A percentile compares a stretch with the other conserved stretches of the same genome.
These are phyloP conservation scores for Xylariaceae sp. DNA, from an alignment of 2,329 filamentous ascomycete genomes.

Conservation along the genomic window DNA sequence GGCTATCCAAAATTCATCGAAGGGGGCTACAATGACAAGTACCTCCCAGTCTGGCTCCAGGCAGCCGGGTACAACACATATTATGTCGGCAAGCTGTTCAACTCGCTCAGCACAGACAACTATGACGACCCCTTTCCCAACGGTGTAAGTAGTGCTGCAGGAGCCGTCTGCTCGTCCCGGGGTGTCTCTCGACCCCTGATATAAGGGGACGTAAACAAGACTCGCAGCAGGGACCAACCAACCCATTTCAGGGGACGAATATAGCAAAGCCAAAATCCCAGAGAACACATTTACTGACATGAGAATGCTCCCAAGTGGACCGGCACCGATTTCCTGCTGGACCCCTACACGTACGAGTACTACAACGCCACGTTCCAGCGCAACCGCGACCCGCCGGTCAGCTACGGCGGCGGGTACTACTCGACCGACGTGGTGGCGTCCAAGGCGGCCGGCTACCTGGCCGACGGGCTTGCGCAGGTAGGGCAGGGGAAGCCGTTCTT, in stretches of 20 bases:
- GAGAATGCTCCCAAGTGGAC: conserved; percentile 55
- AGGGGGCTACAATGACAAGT: conserved; percentile 58
- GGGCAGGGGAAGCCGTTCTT: conserved; percentile 63
- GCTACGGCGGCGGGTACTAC: conserved; percentile 47
- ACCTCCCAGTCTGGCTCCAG: conserved; percentile 63
- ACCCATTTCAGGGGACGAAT: no score
- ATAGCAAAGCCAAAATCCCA: no score
- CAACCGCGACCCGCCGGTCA: conserved; percentile 46
- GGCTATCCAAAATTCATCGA: conserved; percentile 60
- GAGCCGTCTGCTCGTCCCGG: no score
- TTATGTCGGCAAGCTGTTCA: conserved; percentile 67
- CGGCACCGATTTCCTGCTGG: conserved; percentile 42
- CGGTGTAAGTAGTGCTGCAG: no score
- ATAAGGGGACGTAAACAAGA: no score
- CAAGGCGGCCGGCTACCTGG: conserved; percentile 45
- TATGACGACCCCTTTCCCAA: conserved; percentile 49
- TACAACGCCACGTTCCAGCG: conserved; percentile 52
- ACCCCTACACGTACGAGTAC: conserved; percentile 57
- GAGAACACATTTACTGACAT: no score
- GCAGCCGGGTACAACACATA: conserved; percentile 62
- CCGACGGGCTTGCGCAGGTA: conserved; percentile 41
- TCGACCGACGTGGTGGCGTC: conserved; percentile 44
- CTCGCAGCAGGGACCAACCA: no score
- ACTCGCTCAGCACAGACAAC: conserved; percentile 52
- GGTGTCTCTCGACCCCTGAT: no score